phyloP scores from a whole-genome alignment of 306 rosid genomes.

The Trifolium fragiferum region DNA sequence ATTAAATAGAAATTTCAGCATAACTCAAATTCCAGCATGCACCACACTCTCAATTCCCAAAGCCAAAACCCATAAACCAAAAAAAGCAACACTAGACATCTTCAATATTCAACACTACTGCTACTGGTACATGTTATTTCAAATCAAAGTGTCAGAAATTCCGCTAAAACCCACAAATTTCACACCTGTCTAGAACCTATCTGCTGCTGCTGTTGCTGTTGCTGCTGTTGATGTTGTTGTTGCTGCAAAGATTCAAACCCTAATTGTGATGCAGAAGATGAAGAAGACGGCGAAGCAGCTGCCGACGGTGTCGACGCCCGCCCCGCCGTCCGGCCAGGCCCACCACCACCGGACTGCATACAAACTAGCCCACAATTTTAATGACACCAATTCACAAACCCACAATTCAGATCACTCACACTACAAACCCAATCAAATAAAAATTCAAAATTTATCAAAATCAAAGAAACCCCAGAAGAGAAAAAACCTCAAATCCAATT shows the following conservation, averaged over 20 bases:
- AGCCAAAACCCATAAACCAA: conserved; percentile 31
- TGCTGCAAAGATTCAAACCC: conserved; percentile 85
- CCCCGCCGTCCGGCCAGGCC: conserved; percentile 82
- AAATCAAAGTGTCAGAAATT: conserved; percentile 38
- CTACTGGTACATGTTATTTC: background rate
- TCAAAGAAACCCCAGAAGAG: conserved; percentile 43
- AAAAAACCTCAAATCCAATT: conserved; percentile 51
- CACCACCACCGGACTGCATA: conserved; percentile 93
- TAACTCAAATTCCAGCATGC: conserved; percentile 42
- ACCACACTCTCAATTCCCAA: conserved; percentile 37
- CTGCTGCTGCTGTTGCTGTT: conserved; percentile 71
- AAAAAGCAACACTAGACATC: conserved; percentile 16
- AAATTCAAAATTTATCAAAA: background rate
- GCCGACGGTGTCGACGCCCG: conserved; percentile 79
- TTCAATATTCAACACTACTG: background rate
- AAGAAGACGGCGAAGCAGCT: conserved; percentile 90
- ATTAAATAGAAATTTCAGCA: conserved; percentile 24
- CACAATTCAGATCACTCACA: conserved; percentile 51
- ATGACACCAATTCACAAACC: conserved; percentile 10
- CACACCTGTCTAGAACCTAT: conserved; percentile 90
- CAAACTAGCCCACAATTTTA: conserved; percentile 52
- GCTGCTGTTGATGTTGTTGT: conserved; percentile 71
- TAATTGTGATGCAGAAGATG: conserved; percentile 92
- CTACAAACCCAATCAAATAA: background rate
- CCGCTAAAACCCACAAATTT: conserved; percentile 39